Evolutionary conservation across 176 grass and related monocot genomes (phyloP).

Genomic region (Ananas comosus): DNA sequence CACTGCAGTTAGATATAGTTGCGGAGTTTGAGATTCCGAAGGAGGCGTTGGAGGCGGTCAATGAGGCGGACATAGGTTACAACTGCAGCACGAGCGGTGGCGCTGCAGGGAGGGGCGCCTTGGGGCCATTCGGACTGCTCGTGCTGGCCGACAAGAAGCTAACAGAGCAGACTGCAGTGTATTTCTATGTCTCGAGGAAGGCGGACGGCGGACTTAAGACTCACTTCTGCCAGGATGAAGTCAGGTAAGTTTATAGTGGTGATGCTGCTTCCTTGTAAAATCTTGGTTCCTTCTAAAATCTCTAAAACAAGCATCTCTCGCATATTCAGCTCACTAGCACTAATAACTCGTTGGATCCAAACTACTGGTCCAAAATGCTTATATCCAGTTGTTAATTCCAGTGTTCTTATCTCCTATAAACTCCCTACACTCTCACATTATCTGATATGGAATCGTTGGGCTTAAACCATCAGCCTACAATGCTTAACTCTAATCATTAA

Average conservation of each 20-base stretch:
- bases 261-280: no score
- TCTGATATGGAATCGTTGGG: no score
- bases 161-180: constrained; percentile 59
- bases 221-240: constrained; percentile 93
- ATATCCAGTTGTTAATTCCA: neutral
- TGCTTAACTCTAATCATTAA: no score
- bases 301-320: no score
- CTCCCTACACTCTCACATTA: no score
- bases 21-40: constrained; percentile 52
- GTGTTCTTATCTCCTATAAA: no score
- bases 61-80: constrained; percentile 50
- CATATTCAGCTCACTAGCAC: no score
- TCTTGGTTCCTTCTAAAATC: no score
- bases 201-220: constrained; percentile 41
- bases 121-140: constrained; percentile 78
- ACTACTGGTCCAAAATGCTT: neutral
- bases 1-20: constrained; percentile 56
- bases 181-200: constrained; percentile 67
- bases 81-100: constrained; percentile 77
- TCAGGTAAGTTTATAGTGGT: constrained; percentile 9
- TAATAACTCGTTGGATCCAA: no score
- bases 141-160: constrained; percentile 48
- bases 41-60: constrained; percentile 6
- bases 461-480: no score
- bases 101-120: constrained; percentile 25